A percentile compares a stretch with the other conserved stretches of the same genome.
Conservation (phyloP, 306 rosid genomes). For the Leucaena leucocephala region DNA sequence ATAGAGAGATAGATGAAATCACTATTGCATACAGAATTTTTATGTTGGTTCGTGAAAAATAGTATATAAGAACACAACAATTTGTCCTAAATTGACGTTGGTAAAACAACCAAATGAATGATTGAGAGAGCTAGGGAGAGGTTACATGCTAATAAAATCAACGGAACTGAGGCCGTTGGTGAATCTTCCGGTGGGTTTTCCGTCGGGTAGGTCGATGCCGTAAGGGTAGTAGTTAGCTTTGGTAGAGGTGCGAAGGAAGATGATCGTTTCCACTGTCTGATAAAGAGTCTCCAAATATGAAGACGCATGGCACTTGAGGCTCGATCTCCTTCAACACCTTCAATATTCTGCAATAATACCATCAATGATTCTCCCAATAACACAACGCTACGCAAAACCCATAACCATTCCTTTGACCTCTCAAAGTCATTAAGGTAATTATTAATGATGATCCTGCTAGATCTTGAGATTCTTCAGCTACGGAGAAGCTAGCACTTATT, state of each 20-base stretch:
- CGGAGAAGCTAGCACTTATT: neutral
- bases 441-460: neutral
- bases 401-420: no score
- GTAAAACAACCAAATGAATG: no score
- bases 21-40: no score
- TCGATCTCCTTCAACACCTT: neutral
- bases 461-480: neutral
- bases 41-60: no score
- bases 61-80: no score
- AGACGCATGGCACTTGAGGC: slow-evolving; percentile 47
- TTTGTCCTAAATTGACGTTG: no score
- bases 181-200: slow-evolving; percentile 56
- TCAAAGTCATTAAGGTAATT: no score
- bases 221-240: slow-evolving; percentile 49
- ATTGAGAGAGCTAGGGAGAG: no score
- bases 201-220: slow-evolving; percentile 47
- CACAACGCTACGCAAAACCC: no score
- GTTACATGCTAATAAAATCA: slow-evolving; percentile 38
- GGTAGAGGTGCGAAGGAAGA: neutral
- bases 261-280: slow-evolving; percentile 62
- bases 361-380: no score
- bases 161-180: slow-evolving; percentile 44
- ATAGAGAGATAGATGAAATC: no score
- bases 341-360: no score
- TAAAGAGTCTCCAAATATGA: slow-evolving; percentile 65